phyloP scores from a whole-genome alignment of 805 yeast genomes.

The Sugiyamaella floridensis region DNA sequence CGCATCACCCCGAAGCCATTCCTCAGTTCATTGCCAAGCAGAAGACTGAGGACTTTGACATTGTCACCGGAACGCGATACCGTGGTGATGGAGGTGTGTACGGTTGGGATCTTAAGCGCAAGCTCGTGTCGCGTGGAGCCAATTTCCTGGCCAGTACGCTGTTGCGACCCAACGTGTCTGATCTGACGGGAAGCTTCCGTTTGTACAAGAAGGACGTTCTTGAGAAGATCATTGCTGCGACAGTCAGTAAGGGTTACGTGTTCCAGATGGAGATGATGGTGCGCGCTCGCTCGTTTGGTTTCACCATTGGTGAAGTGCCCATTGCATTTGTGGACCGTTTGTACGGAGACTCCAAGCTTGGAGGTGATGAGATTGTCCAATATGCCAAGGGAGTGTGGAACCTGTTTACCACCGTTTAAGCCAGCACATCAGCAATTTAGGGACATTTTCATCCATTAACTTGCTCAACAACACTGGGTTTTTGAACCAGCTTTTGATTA shows the following conservation, averaged over 20 bases:
- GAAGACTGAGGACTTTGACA: conserved; percentile 33
- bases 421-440: background rate
- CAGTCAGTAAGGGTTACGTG: conserved; percentile 71
- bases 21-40: conserved; percentile 68
- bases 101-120: conserved; percentile 79
- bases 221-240: conserved; percentile 56
- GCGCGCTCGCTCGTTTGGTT: conserved; percentile 68
- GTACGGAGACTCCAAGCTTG: conserved; percentile 71
- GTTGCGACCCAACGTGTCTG: conserved; percentile 65
- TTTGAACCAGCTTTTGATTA: background rate
- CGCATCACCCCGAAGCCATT: conserved; percentile 74
- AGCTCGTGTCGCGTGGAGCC: conserved; percentile 72
- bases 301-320: conserved; percentile 70
- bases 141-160: conserved; percentile 68
- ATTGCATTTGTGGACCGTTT: conserved; percentile 71
- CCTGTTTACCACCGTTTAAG: conserved; percentile 52
- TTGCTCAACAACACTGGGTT: background rate
- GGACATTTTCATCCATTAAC: background rate
- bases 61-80: conserved; percentile 54
- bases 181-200: conserved; percentile 71
- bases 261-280: conserved; percentile 89
- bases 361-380: conserved; percentile 75
- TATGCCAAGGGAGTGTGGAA: conserved; percentile 72
- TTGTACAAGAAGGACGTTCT: conserved; percentile 65
- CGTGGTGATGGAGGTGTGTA: conserved; percentile 78